phyloP scores from a whole-genome alignment of 2,329 filamentous ascomycete genomes.

The Trichoderma atroviride region DNA sequence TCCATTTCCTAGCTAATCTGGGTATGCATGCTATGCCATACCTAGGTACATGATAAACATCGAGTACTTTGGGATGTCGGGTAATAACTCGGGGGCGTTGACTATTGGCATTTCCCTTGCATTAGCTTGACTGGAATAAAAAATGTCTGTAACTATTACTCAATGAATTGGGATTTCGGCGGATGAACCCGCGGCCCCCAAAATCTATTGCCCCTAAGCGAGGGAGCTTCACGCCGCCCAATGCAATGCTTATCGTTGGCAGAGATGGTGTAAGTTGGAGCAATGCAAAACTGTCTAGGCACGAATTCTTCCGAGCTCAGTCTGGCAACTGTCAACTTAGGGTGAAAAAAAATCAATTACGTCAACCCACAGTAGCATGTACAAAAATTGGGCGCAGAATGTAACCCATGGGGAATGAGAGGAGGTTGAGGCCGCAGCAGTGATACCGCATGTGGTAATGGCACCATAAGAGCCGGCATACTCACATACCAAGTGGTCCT shows the following conservation, averaged over 20 bases:
- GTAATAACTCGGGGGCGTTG: neutral
- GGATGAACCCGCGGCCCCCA: neutral
- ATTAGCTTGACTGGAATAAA: neutral
- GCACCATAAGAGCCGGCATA: neutral
- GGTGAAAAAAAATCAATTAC: constrained; percentile 7
- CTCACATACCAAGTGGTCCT: neutral
- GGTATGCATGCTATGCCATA: too few species aligned
- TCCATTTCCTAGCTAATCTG: too few species aligned
- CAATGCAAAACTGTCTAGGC: neutral
- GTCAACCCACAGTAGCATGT: neutral
- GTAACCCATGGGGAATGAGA: neutral
- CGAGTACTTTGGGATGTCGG: neutral
- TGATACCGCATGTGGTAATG: neutral
- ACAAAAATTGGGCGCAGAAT: neutral
- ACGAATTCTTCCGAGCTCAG: neutral
- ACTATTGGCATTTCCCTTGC: neutral
- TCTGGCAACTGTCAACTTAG: constrained; percentile 1
- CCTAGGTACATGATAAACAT: too few species aligned
- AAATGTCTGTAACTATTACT: neutral
- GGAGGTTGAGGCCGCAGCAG: neutral
- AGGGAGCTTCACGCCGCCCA: neutral
- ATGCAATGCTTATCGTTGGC: neutral
- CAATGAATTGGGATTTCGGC: neutral
- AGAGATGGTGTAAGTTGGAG: neutral
- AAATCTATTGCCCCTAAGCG: neutral